phyloP scores from a whole-genome alignment of 192 early-diverging fungal species.

The Entrophospora sp. region DNA sequence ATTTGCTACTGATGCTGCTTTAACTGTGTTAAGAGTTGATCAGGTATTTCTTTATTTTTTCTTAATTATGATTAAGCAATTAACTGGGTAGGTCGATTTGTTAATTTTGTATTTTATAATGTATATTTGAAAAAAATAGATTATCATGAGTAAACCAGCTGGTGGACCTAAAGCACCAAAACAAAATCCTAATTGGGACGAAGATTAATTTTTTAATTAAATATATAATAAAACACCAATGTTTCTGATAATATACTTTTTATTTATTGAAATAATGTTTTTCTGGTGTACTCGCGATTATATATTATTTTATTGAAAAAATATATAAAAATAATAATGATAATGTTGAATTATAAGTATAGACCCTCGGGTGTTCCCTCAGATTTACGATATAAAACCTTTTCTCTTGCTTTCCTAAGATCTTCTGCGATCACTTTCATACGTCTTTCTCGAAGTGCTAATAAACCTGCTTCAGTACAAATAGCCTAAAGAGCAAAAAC shows the following conservation, averaged over 20 bases:
- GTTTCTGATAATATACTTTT: too few species aligned
- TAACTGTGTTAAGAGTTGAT: conserved; percentile 93
- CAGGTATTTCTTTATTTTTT: conserved; percentile 44
- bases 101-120: not conserved
- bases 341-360: conserved; percentile 69
- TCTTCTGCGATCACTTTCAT: conserved; percentile 98
- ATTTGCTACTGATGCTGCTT: conserved; percentile 83
- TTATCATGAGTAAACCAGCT: conserved; percentile 97
- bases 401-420: conserved; percentile 94
- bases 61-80: too few species aligned
- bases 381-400: conserved; percentile 95
- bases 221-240: too few species aligned
- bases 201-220: conserved; percentile 43
- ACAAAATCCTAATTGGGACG: conserved; percentile 84
- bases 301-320: too few species aligned
- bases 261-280: too few species aligned
- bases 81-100: too few species aligned
- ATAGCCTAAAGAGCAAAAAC: conserved; percentile 58
- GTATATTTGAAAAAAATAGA: conserved; percentile 33
- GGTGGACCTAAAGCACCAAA: conserved; percentile 90
- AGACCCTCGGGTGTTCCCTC: conserved; percentile 99
- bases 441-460: conserved; percentile 93
- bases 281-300: too few species aligned
- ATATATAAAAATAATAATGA: too few species aligned
- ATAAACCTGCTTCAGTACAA: conserved; percentile 96